These are phyloP conservation scores for Flueggea neowawraea DNA, from an alignment of 441 rosid genomes.

Conservation along the genomic window DNA sequence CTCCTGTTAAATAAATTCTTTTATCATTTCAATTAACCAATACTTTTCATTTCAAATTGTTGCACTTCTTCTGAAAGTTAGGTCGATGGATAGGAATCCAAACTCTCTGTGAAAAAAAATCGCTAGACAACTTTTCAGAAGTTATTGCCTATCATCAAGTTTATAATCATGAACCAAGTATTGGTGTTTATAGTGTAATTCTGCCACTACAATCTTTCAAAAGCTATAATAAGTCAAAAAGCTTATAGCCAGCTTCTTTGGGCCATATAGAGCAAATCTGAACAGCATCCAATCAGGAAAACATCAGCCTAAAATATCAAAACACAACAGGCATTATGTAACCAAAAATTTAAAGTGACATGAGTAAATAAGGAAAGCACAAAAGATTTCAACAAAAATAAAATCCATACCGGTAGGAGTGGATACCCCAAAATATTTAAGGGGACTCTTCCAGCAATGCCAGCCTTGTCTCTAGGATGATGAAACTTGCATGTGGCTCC, in stretches of 20 bases:
- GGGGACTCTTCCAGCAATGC: conserved; percentile 84
- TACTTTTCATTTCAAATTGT: too few species aligned
- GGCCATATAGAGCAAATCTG: background rate
- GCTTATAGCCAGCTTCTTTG: background rate
- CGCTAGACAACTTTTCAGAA: too few species aligned
- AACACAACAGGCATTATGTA: background rate
- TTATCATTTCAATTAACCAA: too few species aligned
- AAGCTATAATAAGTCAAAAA: conserved; percentile 1
- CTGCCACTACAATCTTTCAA: background rate
- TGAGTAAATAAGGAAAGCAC: too few species aligned
- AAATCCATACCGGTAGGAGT: conserved; percentile 70
- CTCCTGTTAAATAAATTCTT: too few species aligned
- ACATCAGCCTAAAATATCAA: conserved; percentile 2
- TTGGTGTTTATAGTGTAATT: too few species aligned
- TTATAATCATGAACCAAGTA: too few species aligned
- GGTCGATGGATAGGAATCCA: too few species aligned
- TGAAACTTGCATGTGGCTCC: conserved; percentile 99
- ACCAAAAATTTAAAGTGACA: background rate
- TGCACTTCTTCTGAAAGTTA: too few species aligned
- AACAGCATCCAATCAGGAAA: background rate
- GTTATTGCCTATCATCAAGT: too few species aligned
- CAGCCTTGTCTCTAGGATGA: conserved; percentile 99
- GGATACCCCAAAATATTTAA: conserved; percentile 95
- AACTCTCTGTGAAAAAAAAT: too few species aligned
- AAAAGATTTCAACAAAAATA: background rate